A percentile compares a stretch with the other conserved stretches of the same genome.
phyloP scores from a whole-genome alignment of 2,329 filamentous ascomycete genomes.

The Nemania abortiva region DNA sequence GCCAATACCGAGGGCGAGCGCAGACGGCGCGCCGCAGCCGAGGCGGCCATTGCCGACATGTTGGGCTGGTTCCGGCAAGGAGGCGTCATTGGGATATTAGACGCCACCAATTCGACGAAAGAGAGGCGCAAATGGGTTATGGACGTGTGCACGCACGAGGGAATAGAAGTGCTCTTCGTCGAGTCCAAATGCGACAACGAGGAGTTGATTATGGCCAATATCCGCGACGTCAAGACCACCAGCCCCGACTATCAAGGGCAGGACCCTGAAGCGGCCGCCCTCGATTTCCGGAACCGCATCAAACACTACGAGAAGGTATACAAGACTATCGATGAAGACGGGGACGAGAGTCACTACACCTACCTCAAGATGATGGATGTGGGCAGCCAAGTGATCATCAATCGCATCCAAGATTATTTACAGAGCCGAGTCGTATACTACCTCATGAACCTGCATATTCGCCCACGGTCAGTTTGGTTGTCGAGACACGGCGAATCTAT shows the following conservation, averaged over 20 bases:
- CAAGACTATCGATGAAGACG: slow-evolving; percentile 85
- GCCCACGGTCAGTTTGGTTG: slow-evolving; percentile 94
- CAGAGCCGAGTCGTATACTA: slow-evolving; percentile 98
- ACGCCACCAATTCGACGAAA: slow-evolving; percentile 97
- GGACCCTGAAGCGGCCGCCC: slow-evolving; percentile 90
- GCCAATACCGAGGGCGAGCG: slow-evolving; percentile 91
- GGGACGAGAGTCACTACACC: slow-evolving; percentile 85
- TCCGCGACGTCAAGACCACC: slow-evolving; percentile 95
- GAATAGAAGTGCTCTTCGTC: slow-evolving; percentile 92
- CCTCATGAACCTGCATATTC: slow-evolving; percentile 98
- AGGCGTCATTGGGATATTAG: slow-evolving; percentile 91
- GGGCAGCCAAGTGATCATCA: slow-evolving; percentile 96
- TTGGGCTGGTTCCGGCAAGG: slow-evolving; percentile 86
- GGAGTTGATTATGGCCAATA: slow-evolving; percentile 97
- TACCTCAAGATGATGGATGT: slow-evolving; percentile 99
- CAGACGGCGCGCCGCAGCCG: slow-evolving; percentile 86
- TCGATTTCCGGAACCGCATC: slow-evolving; percentile 94
- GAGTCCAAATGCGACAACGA: slow-evolving; percentile 98
- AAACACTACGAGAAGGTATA: slow-evolving; percentile 98
- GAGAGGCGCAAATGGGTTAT: slow-evolving; percentile 90
- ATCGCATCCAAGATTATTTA: slow-evolving; percentile 95
- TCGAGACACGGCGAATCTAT: slow-evolving; percentile 95
- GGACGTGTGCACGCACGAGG: slow-evolving; percentile 78
- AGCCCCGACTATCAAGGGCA: slow-evolving; percentile 95
- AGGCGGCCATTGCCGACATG: slow-evolving; percentile 95